Percentiles rank a stretch among this genome's conserved stretches.
Conservation (phyloP, 225 moss, liverwort and hornwort species). For the Rhytidiadelphus loreus region DNA sequence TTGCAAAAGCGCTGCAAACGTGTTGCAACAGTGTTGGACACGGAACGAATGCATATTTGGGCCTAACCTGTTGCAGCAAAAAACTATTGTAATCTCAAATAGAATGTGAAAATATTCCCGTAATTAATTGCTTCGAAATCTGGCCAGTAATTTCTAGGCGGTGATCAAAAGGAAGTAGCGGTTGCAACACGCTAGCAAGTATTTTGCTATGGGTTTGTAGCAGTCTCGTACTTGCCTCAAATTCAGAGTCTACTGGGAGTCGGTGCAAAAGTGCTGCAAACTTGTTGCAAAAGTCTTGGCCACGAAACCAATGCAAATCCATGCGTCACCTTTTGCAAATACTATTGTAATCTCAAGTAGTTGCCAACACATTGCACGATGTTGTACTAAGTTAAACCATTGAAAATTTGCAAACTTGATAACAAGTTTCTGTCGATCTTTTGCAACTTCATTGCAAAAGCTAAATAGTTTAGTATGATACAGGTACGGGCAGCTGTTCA, state of each 20-base stretch:
- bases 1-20: background rate
- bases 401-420: background rate
- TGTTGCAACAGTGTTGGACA: background rate
- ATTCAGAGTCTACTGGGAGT: background rate
- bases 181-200: background rate
- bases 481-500: slow-evolving; percentile 41
- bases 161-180: background rate
- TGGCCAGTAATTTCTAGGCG: background rate
- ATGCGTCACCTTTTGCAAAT: too few relatives aligned
- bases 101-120: background rate
- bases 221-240: background rate
- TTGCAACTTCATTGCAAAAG: background rate
- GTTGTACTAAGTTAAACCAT: background rate
- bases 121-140: background rate
- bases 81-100: background rate
- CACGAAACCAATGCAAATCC: background rate
- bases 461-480: background rate
- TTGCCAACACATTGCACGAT: too few relatives aligned
- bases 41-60: background rate
- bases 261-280: background rate
- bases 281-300: background rate
- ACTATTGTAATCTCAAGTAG: background rate
- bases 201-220: background rate
- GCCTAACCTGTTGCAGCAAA: background rate
- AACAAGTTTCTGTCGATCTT: too few relatives aligned